Evolutionary conservation across 2,329 filamentous ascomycete genomes (phyloP), one percentile per base, ranked within the genome.

Genomic region (Talaromyces funiculosus): DNA sequence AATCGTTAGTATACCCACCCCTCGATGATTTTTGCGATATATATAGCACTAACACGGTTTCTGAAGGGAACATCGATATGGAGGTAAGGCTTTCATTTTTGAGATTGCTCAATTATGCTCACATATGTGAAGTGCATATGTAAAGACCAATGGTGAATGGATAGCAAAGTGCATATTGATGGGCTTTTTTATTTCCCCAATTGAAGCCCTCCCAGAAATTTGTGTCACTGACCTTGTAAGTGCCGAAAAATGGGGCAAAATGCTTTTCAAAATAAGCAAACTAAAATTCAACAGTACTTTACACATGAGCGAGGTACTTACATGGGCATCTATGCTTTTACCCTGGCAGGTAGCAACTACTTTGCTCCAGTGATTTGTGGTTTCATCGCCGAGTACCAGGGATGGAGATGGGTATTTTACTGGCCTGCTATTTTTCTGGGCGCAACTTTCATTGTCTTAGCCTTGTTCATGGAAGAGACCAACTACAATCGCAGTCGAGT

Each of bases 401-500:
- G 78, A 2, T 81, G 78, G 78, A 58, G 71, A 64, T 80, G 78
- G 78, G 77, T 78, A 0, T 73, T 80, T 63, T 80, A 81, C 68
- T 83, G 78, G 77, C 78, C 78, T 10, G 78, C 80, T 4, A 81
- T 83, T 24, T 82, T 83, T 65, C 70, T 71, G 33, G 81, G 68
- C 1, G 68, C 72, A 1, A 75, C 74, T 0, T 77, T 80, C 35
- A 65, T 81, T 1, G 78, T 82, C 60, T 69, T 82, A 0, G 81
- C 82, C 69, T 80, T 83, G 64, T 79, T 80, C 68, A 80, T 82
- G 76, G 81, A 84, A 65, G 81, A 84, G 67, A 82, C 81, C 3
- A 83, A 82, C 68, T 82, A 80, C 63, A 65, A 67, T 26, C 53
- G 59, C 4, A 74, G 76, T 20, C 35, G 12, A 31, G 49, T 35